These are phyloP conservation scores for Lachancea waltii DNA, from an alignment of 805 yeast species.

Conservation along the genomic window DNA sequence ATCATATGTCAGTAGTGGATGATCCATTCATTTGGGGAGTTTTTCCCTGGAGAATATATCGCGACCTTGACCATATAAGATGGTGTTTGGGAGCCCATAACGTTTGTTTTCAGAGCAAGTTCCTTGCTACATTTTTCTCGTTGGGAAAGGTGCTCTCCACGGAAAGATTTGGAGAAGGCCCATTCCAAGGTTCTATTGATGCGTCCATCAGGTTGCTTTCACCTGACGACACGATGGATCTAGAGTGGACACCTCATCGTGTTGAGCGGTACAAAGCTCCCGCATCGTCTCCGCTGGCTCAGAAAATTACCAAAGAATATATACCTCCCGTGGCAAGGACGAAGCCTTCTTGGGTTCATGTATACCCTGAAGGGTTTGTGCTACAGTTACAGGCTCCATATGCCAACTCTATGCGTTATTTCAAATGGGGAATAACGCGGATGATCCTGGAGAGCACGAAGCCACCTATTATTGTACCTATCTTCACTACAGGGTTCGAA, in stretches of 20 bases:
- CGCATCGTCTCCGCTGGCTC: not conserved
- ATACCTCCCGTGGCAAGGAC: conserved; percentile 52
- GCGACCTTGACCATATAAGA: conserved; percentile 59
- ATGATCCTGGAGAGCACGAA: conserved; percentile 73
- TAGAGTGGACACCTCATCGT: conserved; percentile 36
- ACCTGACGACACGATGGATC: conserved; percentile 57
- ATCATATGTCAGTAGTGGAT: conserved; percentile 86
- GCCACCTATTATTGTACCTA: conserved; percentile 83
- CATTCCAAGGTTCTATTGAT: conserved; percentile 85
- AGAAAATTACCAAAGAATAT: conserved; percentile 22
- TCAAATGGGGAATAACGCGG: conserved; percentile 92
- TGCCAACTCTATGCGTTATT: conserved; percentile 83
- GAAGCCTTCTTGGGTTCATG: conserved; percentile 83
- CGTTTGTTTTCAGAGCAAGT: conserved; percentile 63
- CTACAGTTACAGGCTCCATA: conserved; percentile 76
- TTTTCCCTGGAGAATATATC: conserved; percentile 63
- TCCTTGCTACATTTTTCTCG: conserved; percentile 59
- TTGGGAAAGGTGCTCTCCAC: conserved; percentile 86
- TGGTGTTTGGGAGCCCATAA: conserved; percentile 96
- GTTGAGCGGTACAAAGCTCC: not conserved
- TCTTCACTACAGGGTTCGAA: conserved; percentile 81
- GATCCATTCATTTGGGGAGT: conserved; percentile 90
- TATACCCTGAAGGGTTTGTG: conserved; percentile 93
- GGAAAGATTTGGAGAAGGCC: conserved; percentile 85
- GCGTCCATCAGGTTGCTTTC: conserved; percentile 75